These are phyloP conservation scores for Paracorniculantispora psalliotae DNA, from an alignment of 2,329 filamentous ascomycete species.

Conservation along the genomic window DNA sequence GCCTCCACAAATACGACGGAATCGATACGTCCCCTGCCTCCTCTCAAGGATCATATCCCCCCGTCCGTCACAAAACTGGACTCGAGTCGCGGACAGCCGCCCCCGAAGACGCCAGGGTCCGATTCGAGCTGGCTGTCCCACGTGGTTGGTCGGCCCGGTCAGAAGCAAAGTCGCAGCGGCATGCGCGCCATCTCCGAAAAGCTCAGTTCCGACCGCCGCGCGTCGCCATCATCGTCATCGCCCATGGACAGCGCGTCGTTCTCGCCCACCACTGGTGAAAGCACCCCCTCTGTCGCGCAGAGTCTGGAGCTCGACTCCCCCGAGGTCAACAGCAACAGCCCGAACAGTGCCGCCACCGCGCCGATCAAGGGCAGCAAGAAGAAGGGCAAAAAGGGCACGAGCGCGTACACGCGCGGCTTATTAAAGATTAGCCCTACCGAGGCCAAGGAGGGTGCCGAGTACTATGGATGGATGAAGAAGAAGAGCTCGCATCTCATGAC, in stretches of 20 bases:
- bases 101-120: slow-evolving; percentile 37
- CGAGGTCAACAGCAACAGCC: slow-evolving; percentile 51
- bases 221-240: slow-evolving; percentile 36
- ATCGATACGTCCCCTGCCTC: slow-evolving; percentile 45
- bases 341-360: slow-evolving; percentile 45
- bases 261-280: slow-evolving; percentile 74
- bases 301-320: slow-evolving; percentile 79
- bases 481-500: slow-evolving; percentile 94
- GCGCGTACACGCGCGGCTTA: slow-evolving; percentile 84
- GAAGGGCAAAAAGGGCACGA: slow-evolving; percentile 91
- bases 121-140: slow-evolving; percentile 53
- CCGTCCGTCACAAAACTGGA: slow-evolving; percentile 60
- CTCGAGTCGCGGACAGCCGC: slow-evolving; percentile 28
- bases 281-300: slow-evolving; percentile 56
- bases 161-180: slow-evolving; percentile 55
- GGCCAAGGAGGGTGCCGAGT: slow-evolving; percentile 82
- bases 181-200: slow-evolving; percentile 80
- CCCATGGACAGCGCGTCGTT: slow-evolving; percentile 48
- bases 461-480: slow-evolving; percentile 99
- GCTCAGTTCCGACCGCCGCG: slow-evolving; percentile 47
- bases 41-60: slow-evolving; percentile 48
- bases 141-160: slow-evolving; percentile 45
- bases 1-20: slow-evolving; percentile 56
- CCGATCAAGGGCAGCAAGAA: slow-evolving; percentile 49
- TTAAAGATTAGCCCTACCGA: slow-evolving; percentile 76